Evolutionary conservation across 352 stramenopile genomes (phyloP).

Genomic region (Phytophthora aleatoria): DNA sequence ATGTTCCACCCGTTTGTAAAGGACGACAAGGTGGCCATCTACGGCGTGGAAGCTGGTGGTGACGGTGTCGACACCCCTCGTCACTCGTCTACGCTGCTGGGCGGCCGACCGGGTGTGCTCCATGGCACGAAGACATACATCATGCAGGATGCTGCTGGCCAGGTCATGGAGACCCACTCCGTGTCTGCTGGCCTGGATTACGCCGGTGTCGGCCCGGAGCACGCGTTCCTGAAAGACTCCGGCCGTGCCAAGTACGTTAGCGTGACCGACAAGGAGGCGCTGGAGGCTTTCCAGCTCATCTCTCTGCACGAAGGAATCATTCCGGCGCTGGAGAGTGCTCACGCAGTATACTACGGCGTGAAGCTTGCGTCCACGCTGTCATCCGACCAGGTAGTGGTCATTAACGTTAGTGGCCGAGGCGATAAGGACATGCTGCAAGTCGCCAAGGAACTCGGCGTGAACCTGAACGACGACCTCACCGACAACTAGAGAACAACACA

Average conservation of each 20-base stretch:
- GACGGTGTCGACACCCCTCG: constrained; percentile 89
- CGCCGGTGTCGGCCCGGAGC: constrained; percentile 96
- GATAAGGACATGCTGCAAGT: constrained; percentile 99
- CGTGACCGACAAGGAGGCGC: constrained; percentile 96
- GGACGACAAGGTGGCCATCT: constrained; percentile 92
- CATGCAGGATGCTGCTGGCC: constrained; percentile 95
- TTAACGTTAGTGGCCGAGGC: constrained; percentile 97
- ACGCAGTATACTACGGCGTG: constrained; percentile 95
- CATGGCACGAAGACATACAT: constrained; percentile 98
- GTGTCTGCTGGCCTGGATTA: constrained; percentile 98
- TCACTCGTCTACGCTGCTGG: constrained; percentile 95
- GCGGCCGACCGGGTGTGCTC: constrained; percentile 94
- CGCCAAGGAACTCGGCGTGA: constrained; percentile 95
- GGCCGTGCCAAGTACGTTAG: constrained; percentile 96
- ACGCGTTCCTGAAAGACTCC: constrained; percentile 97
- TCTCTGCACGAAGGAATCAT: constrained; percentile 98
- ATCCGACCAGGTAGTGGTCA: constrained; percentile 93
- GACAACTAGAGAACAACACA: constrained; percentile 46
- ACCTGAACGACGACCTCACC: constrained; percentile 88
- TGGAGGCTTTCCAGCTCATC: constrained; percentile 96
- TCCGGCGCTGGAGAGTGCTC: constrained; percentile 95
- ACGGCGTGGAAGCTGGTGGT: constrained; percentile 97
- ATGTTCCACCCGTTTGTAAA: constrained; percentile 98
- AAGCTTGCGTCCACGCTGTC: constrained; percentile 91
- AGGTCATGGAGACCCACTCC: constrained; percentile 96